Conservation (phyloP, 1,284 basidiomycete genomes). For the Boletus sp. region DNA sequence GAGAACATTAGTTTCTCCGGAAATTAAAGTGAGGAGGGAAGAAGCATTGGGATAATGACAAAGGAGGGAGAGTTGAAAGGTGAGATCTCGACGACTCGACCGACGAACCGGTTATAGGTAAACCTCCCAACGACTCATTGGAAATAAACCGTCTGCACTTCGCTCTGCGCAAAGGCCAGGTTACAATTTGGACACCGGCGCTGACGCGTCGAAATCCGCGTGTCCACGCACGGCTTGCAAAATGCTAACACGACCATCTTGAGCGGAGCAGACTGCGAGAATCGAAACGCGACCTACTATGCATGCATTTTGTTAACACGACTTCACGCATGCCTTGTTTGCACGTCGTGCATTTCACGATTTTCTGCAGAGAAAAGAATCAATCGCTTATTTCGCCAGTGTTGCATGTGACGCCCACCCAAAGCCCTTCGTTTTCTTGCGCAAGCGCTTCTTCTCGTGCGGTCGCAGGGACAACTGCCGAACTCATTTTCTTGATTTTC, state of each 20-base stretch:
- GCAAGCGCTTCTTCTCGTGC: constrained; percentile 42
- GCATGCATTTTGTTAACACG: constrained; percentile 91
- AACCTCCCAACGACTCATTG: constrained; percentile 45
- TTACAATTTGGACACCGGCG: constrained; percentile 95
- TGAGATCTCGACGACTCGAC: no score
- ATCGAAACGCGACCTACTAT: constrained; percentile 55
- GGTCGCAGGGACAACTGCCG: constrained; percentile 29
- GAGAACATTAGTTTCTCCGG: constrained; percentile 11
- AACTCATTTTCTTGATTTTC: constrained; percentile 42
- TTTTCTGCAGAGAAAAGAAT: constrained; percentile 45
- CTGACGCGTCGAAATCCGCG: constrained; percentile 85
- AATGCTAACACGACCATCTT: constrained; percentile 54
- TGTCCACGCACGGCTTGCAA: constrained; percentile 85
- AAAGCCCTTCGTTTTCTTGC: constrained; percentile 57
- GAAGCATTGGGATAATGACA: not conserved
- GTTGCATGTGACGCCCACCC: constrained; percentile 43
- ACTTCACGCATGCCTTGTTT: constrained; percentile 80
- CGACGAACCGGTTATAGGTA: no score
- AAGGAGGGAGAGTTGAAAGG: not conserved
- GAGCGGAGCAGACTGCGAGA: constrained; percentile 5
- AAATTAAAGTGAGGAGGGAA: not conserved
- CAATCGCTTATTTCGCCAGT: not conserved
- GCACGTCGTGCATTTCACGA: constrained; percentile 93
- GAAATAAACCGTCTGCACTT: constrained; percentile 84
- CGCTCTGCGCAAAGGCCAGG: constrained; percentile 79